Evolutionary conservation across 169 alveolate species (phyloP).

Genomic region (Ichthyophthirius multifiliis): DNA sequence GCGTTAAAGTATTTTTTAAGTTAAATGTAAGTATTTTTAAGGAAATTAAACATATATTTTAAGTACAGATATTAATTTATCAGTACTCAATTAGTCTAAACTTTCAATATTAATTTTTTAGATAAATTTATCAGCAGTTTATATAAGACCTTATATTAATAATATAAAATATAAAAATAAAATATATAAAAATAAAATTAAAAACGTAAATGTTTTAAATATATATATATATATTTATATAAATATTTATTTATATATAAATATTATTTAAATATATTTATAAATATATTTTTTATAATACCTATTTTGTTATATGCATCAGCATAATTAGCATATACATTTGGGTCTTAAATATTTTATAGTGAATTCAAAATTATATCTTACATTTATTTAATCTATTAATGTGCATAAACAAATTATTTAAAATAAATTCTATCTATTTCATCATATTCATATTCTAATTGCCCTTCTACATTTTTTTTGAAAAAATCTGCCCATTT

Average conservation of each 20-base stretch:
- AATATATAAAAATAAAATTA: too few species aligned
- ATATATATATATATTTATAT: too few species aligned
- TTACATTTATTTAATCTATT: background rate
- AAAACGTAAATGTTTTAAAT: too few species aligned
- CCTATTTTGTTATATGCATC: too few species aligned
- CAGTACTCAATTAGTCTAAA: background rate
- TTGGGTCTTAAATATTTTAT: background rate
- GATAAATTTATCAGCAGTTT: background rate
- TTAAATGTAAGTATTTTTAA: background rate
- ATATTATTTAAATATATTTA: too few species aligned
- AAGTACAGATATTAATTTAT: background rate
- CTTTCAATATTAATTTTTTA: background rate
- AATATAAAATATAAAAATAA: too few species aligned
- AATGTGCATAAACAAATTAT: background rate
- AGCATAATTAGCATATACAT: background rate
- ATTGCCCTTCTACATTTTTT: background rate
- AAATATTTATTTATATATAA: too few species aligned
- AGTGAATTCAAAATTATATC: background rate
- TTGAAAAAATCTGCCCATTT: background rate
- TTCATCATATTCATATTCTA: background rate
- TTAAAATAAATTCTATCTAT: background rate
- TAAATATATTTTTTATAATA: too few species aligned
- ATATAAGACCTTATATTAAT: background rate
- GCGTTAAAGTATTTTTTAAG: background rate
- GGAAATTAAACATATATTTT: background rate